Conservation (phyloP, 345 rosid species). For the Noccaea bulbosa region DNA sequence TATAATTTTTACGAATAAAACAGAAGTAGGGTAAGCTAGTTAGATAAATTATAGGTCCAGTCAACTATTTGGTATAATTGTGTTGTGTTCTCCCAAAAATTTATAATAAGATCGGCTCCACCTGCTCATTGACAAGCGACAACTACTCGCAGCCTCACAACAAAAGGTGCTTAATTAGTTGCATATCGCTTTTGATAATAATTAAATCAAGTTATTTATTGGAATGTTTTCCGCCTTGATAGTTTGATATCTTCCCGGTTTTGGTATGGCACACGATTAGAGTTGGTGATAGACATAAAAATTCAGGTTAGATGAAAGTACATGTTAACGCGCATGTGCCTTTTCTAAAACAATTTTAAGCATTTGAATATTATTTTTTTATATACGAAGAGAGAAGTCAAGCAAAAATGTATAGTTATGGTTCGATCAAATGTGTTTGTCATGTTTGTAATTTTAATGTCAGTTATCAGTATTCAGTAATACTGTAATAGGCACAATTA, state of each 20-base stretch:
- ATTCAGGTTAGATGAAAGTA: slow-evolving; percentile 27
- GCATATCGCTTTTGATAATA: not conserved
- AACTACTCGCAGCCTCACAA: slow-evolving; percentile 26
- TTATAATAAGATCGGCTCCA: slow-evolving; percentile 4
- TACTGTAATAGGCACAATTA: no score
- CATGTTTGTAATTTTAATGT: not conserved
- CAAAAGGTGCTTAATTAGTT: slow-evolving; percentile 9
- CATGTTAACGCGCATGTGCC: slow-evolving; percentile 11
- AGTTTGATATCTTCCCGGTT: slow-evolving; percentile 3
- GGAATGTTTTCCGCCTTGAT: not conserved
- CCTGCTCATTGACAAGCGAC: slow-evolving; percentile 29
- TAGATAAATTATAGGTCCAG: not conserved
- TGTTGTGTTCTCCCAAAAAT: not conserved
- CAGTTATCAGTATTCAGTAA: no score
- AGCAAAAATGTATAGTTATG: not conserved
- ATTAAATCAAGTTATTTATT: not conserved
- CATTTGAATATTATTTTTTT: not conserved
- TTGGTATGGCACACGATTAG: slow-evolving; percentile 32
- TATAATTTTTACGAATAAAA: not conserved
- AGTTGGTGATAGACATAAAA: slow-evolving; percentile 12
- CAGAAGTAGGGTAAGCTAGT: slow-evolving; percentile 3
- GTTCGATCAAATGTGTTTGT: slow-evolving; percentile 1
- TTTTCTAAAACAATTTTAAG: not conserved
- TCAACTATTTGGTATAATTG: slow-evolving; percentile 5
- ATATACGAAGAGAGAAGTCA: not conserved